Evolutionary conservation across 1,284 basidiomycete species (phyloP).

Genomic region (Leucoagaricus sp.): DNA sequence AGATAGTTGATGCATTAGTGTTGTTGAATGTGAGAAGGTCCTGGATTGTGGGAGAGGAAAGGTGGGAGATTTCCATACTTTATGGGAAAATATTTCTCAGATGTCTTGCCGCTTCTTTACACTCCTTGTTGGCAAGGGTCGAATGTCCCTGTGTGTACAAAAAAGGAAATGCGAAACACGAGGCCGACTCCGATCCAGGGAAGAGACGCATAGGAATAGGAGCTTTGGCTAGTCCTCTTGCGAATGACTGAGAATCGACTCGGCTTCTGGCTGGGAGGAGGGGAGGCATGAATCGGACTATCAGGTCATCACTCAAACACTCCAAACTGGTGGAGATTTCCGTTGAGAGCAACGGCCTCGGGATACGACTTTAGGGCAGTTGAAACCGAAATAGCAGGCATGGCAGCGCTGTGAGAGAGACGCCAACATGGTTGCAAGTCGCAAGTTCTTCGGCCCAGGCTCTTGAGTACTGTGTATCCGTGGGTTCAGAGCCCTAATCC

Average conservation of each 20-base stretch:
- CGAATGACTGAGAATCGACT: background rate
- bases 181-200: constrained; percentile 1
- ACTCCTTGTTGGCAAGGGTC: background rate
- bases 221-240: background rate
- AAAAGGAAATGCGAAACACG: constrained; percentile 12
- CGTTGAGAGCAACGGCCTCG: too few species aligned
- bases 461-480: too few species aligned
- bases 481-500: background rate
- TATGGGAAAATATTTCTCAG: constrained; percentile 5
- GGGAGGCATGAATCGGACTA: too few species aligned
- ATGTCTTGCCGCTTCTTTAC: too few species aligned
- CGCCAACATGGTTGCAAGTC: background rate
- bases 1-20: background rate
- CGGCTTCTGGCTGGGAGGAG: too few species aligned
- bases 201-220: constrained; percentile 6
- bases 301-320: too few species aligned
- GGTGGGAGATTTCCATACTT: background rate
- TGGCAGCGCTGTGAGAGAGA: background rate
- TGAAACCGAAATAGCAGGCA: background rate
- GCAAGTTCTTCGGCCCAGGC: background rate
- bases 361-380: background rate
- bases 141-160: background rate
- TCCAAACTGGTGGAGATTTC: too few species aligned
- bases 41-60: background rate
- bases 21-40: background rate